Evolutionary conservation across 768 basidiomycete genomes (phyloP).

Genomic region (Suillus bovinus): DNA sequence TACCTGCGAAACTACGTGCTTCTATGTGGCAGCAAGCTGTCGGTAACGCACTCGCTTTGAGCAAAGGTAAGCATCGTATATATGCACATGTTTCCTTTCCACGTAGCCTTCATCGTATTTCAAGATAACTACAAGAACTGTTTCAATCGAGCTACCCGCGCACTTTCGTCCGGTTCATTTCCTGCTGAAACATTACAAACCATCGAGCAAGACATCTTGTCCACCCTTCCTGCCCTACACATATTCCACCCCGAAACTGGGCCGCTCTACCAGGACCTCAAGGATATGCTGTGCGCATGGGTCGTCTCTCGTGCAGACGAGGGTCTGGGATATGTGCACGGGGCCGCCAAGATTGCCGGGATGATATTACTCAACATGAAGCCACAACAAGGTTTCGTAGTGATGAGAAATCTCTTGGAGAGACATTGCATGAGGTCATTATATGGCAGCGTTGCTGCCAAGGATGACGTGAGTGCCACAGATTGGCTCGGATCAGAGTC

Average conservation of each 20-base stretch:
- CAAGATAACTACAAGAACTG: conserved; percentile 74
- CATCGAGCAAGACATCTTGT: conserved; percentile 75
- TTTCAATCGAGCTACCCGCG: conserved; percentile 71
- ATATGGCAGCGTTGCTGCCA: conserved; percentile 67
- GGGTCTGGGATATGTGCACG: conserved; percentile 71
- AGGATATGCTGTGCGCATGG: conserved; percentile 86
- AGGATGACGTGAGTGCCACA: conserved; percentile 70
- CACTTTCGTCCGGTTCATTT: conserved; percentile 63
- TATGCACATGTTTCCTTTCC: not conserved
- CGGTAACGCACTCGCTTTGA: conserved; percentile 79
- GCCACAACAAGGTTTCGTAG: conserved; percentile 69
- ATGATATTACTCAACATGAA: conserved; percentile 88
- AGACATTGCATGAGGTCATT: conserved; percentile 85
- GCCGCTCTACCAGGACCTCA: conserved; percentile 78
- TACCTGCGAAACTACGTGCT: conserved; percentile 79
- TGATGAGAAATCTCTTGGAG: conserved; percentile 84
- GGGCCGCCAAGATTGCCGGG: conserved; percentile 74
- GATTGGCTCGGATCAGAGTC: conserved; percentile 20
- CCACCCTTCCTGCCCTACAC: conserved; percentile 75
- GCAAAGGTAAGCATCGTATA: conserved; percentile 59
- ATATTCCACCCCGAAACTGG: conserved; percentile 78
- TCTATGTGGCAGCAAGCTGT: conserved; percentile 84
- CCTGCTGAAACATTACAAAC: conserved; percentile 58
- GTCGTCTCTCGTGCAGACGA: conserved; percentile 83
- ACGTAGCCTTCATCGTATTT: conserved; percentile 10